Base-by-base conservation (phyloP, 2,329 filamentous ascomycete genomes). In the Trichoderma sp. region DNA sequence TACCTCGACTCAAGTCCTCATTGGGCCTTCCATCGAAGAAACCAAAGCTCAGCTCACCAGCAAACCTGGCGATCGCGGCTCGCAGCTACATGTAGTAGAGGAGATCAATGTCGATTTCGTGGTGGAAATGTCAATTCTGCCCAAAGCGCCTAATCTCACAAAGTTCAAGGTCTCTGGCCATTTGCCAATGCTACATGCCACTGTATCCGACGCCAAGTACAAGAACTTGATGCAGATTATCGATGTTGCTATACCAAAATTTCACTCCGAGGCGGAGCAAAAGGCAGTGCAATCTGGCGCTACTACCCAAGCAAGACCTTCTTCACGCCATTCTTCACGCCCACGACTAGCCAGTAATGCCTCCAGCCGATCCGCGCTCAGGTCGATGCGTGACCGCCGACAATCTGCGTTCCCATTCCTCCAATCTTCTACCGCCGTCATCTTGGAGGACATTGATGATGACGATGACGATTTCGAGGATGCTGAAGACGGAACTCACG, bases 61-160 rank as follows among this genome's bases (percentile, higher is more conserved):
- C 33, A 90, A 91, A 77, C 90, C 93, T 31, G 90, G 93, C 7
- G 88, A 56, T 56, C 50, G 50, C 3, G 21, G 89, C 1, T 93
- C 92, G 75, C 92, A 92, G 77, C 89, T 97, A 78, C 96, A 98
- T 82, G 92, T 99, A 73, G 94, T 99, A 45, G 96, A 99, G 83
- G 92, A 94, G 78, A 99, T 99, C 86, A 99, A 98, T 79, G 94
- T 99, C 79, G 94, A 98, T 83, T 98, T 99, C 82, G 92, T 95
- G 12, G 91, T 99, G n/a, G 95, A 98, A 82, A 93, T 94, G 24
- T 99, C 95, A 8, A 99, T 99, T 79, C 87, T 99, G n/a, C 97
- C 97, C 0, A 98, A 98, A 82, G 95, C 95, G 0, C 93, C 96
- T 0, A 97, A 98, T 77, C 87, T 99, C 66, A 97, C 97, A 16